phyloP scores from a whole-genome alignment of 495 filamentous ascomycete species.

The Stereocaulon alpinum region DNA sequence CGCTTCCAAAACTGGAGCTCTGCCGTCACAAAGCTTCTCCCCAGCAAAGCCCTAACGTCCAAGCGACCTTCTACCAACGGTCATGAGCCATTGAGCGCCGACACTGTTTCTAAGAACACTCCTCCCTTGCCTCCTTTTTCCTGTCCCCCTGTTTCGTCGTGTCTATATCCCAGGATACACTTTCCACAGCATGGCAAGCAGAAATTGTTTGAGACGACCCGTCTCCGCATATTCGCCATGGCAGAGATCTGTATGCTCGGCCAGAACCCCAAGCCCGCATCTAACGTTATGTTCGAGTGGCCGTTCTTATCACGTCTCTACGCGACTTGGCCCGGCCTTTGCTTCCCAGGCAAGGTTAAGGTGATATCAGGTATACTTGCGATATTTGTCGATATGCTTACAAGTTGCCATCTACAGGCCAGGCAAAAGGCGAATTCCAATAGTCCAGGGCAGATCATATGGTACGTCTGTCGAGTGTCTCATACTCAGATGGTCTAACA shows the following conservation, averaged over 20 bases:
- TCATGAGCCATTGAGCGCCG: constrained; percentile 6
- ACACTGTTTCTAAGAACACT: background rate
- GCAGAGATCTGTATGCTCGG: background rate
- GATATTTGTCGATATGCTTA: background rate
- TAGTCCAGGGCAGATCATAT: constrained; percentile 9
- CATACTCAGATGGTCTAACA: background rate
- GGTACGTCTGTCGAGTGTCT: background rate
- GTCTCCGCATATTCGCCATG: background rate
- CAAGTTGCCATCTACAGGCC: background rate
- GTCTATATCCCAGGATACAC: background rate
- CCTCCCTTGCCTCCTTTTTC: background rate
- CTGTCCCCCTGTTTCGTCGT: background rate
- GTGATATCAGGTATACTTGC: background rate
- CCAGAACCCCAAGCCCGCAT: background rate
- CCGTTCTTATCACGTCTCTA: constrained; percentile 3
- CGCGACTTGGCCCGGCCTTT: background rate
- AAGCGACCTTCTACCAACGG: background rate
- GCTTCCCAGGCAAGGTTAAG: background rate
- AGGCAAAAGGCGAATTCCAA: background rate
- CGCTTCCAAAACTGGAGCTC: constrained; percentile 6
- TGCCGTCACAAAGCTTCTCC: background rate
- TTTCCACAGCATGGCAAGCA: constrained; percentile 6
- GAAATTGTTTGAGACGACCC: constrained; percentile 8
- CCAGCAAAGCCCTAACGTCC: background rate
- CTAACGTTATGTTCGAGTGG: background rate